phyloP scores from a whole-genome alignment of 116 monocot species.

The Iris pallida region DNA sequence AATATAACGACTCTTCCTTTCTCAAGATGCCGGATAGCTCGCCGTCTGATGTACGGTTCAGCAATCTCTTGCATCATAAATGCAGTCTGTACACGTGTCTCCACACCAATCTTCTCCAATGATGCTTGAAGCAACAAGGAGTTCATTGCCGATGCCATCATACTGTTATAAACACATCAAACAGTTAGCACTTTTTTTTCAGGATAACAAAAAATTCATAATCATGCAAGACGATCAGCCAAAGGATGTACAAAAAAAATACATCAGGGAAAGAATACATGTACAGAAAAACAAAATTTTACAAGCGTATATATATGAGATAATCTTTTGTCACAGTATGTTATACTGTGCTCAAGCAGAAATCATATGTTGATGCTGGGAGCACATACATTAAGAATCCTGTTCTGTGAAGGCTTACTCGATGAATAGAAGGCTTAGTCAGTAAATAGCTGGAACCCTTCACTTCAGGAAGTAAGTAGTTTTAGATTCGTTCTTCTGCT shows the following conservation, averaged over 20 bases:
- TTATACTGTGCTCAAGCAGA: too few relatives aligned
- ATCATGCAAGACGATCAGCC: not conserved
- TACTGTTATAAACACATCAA: constrained; percentile 37
- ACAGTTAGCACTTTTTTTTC: not conserved
- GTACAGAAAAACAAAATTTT: too few relatives aligned
- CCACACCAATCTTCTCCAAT: constrained; percentile 85
- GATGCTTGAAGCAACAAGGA: constrained; percentile 91
- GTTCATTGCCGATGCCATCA: constrained; percentile 99
- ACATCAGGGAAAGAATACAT: not conserved
- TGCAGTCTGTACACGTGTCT: constrained; percentile 77
- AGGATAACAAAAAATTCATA: not conserved
- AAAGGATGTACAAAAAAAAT: constrained; percentile 1
- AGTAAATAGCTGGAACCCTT: too few relatives aligned
- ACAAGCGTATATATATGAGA: too few relatives aligned
- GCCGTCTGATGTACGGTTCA: constrained; percentile 77
- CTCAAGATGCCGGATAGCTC: constrained; percentile 93
- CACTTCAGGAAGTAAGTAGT: too few relatives aligned
- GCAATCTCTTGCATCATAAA: constrained; percentile 92
- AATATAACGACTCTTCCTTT: constrained; percentile 98
- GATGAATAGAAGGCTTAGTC: too few relatives aligned
- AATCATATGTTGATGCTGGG: too few relatives aligned
- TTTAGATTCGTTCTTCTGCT: too few relatives aligned
- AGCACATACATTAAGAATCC: too few relatives aligned
- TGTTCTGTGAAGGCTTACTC: too few relatives aligned
- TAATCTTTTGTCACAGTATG: too few relatives aligned